phyloP scores from a whole-genome alignment of 192 early-diverging fungal genomes.

The Backusella sp. region DNA sequence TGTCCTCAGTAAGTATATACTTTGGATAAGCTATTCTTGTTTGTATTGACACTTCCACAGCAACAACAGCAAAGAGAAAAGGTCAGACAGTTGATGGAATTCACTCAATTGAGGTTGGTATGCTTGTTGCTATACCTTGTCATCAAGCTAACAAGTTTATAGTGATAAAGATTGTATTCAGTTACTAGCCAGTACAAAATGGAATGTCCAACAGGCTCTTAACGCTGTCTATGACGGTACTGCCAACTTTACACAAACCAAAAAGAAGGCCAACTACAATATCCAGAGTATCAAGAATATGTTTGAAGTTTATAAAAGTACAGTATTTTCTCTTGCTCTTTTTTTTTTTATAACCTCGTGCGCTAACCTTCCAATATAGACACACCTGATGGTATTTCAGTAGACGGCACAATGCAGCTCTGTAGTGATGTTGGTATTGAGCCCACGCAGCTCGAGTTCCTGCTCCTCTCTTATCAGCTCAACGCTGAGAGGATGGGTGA shows the following conservation, averaged over 20 bases:
- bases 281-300: conserved; percentile 42
- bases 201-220: conserved; percentile 69
- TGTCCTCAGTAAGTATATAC: background rate
- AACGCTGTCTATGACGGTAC: conserved; percentile 56
- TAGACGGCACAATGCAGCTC: conserved; percentile 72
- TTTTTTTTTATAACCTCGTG: background rate
- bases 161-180: conserved; percentile 57
- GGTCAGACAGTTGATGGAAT: background rate
- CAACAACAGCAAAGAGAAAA: conserved; percentile 6
- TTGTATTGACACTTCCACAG: background rate
- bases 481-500: conserved; percentile 71
- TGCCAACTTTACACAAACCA: background rate
- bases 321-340: background rate
- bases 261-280: background rate
- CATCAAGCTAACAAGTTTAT: background rate
- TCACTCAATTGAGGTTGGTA: conserved; percentile 12
- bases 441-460: conserved; percentile 68
- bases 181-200: conserved; percentile 55
- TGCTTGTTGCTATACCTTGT: background rate
- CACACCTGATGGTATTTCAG: conserved; percentile 55
- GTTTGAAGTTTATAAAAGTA: conserved; percentile 79
- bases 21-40: background rate
- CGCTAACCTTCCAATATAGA: conserved; percentile 29
- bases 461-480: conserved; percentile 70
- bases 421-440: conserved; percentile 71